Conservation (phyloP, 345 rosid genomes). For the Salix purpurea region DNA sequence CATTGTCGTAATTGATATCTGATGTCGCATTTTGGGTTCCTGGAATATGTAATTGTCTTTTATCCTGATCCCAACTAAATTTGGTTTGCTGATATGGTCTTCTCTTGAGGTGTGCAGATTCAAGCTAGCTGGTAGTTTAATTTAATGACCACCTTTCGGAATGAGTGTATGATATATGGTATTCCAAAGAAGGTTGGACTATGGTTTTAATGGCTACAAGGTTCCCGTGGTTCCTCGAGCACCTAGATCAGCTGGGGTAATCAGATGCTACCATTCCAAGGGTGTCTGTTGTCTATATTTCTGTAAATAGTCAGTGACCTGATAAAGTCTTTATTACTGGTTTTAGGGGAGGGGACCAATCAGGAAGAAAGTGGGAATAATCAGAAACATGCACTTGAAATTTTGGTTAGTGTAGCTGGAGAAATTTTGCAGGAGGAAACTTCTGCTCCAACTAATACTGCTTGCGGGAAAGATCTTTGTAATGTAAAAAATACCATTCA, state of each 20-base stretch:
- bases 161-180: conserved; percentile 21
- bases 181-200: conserved; percentile 14
- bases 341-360: conserved; percentile 22
- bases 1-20: no score
- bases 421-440: conserved; percentile 21
- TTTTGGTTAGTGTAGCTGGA: conserved; percentile 33
- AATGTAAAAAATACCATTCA: not conserved
- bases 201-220: conserved; percentile 12
- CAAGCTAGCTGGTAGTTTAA: conserved; percentile 2
- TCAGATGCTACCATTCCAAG: not conserved
- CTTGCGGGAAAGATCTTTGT: not conserved
- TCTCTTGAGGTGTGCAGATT: conserved; percentile 7
- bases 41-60: not conserved
- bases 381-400: conserved; percentile 23
- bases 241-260: conserved; percentile 16
- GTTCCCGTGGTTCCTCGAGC: conserved; percentile 19
- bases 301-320: not conserved
- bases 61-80: not conserved
- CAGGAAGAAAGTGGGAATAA: conserved; percentile 18
- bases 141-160: conserved; percentile 16
- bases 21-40: no score
- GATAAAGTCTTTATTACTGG: conserved; percentile 5
- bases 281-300: not conserved
- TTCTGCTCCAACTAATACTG: conserved; percentile 7
- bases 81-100: conserved; percentile 8